Base-by-base conservation (phyloP, 306 rosid species). In the Mimosa bimucronata region DNA sequence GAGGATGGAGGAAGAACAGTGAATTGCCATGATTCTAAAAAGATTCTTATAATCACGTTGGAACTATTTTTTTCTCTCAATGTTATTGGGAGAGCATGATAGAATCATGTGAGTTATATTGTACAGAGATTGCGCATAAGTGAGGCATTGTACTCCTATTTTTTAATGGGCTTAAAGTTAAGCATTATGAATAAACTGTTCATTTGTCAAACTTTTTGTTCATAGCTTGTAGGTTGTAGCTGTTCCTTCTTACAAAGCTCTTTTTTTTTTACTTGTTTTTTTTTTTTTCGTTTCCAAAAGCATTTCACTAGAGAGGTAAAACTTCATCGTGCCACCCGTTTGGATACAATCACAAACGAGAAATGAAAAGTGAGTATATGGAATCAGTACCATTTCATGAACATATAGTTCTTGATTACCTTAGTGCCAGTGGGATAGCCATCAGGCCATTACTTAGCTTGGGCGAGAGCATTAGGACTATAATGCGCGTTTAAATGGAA, bases 141-240 rank as follows among this genome's bases (percentile, higher is more conserved):
- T 77, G 75, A 62, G 65, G 80, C 79, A 77, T 69, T 70, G 66
- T 80, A 85, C 82, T 64, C 64, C 64, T 77, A 19, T 23, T 25
- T 25, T 58, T 26, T 16, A n/a, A 25, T 11, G 66, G 66, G 34
- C 13, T 57, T 4, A 23, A 21, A 9, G 31, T 57, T 53, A n/a
- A 57, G 30, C 34, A 23, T 34, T 45, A 73, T 57, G 26, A 70
- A 82, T 70, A 62, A 55, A 57, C 67, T 83, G 80, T 74, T 14
- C 25, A 26, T 34, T 7, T n/a, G 48, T 82, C 37, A 34, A 30
- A 45, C 53, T 66, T 74, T 2, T 55, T 31, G 23, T 53, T 53
- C 19, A 19, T 53, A 60, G 28, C 37, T 61, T 10, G 30, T 21
- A 55, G 46, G 14, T 44, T 44, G 1, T 10, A 9, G 28, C 61